phyloP scores from a whole-genome alignment of 2,329 filamentous ascomycete genomes.

The Rasamsonia emersonii region DNA sequence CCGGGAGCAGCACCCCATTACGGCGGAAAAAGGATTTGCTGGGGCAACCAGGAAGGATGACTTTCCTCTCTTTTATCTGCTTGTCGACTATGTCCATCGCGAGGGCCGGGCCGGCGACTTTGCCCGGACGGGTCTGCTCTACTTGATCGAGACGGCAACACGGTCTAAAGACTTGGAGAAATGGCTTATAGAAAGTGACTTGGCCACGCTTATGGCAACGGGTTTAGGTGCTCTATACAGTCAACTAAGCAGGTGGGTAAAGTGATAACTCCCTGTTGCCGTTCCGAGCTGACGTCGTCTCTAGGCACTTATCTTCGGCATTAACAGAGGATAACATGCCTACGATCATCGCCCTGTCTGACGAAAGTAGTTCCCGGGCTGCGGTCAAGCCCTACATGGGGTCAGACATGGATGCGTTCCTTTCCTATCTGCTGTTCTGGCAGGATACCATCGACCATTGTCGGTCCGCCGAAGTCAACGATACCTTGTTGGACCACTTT shows the following conservation, averaged over 20 bases:
- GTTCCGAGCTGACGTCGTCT: constrained; percentile 3
- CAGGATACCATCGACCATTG: constrained; percentile 97
- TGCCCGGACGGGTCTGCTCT: constrained; percentile 83
- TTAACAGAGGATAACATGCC: constrained; percentile 64
- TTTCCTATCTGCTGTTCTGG: constrained; percentile 95
- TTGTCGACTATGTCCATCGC: constrained; percentile 94
- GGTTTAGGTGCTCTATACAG: constrained; percentile 74
- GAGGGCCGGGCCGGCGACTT: constrained; percentile 94
- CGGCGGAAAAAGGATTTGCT: constrained; percentile 62
- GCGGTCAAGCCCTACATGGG: constrained; percentile 73
- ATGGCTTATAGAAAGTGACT: constrained; percentile 94
- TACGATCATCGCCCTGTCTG: constrained; percentile 77
- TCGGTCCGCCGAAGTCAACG: constrained; percentile 81
- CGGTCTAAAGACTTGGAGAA: constrained; percentile 75
- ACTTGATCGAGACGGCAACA: constrained; percentile 89
- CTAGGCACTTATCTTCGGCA: constrained; percentile 70
- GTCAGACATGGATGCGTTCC: constrained; percentile 81
- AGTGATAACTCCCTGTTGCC: neutral
- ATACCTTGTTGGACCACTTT: constrained; percentile 90
- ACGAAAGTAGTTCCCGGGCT: constrained; percentile 67
- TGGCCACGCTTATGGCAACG: constrained; percentile 95
- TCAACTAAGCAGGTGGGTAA: constrained; percentile 51
- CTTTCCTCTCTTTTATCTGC: constrained; percentile 89
- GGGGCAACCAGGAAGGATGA: constrained; percentile 82
- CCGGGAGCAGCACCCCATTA: constrained; percentile 33